Base-by-base conservation (phyloP, 2,329 filamentous ascomycete species). In the Dissoconium aciculare region DNA sequence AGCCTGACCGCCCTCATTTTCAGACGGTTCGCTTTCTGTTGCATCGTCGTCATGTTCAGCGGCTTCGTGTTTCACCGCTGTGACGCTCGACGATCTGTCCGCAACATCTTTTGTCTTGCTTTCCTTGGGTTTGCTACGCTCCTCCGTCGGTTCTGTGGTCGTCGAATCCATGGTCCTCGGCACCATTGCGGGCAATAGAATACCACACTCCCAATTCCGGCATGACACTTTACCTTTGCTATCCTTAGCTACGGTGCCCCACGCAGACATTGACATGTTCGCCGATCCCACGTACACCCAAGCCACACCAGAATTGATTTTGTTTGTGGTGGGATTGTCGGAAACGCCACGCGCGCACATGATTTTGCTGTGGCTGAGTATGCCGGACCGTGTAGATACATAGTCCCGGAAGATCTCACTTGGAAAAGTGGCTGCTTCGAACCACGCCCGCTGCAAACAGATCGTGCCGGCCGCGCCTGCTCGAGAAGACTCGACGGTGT, bases 141-240 rank as follows among this genome's bases (percentile, higher is more conserved):
- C n/a, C n/a, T n/a, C n/a, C n/a, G n/a, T n/a, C n/a, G n/a, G n/a
- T n/a, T n/a, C n/a, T n/a, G n/a, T n/a, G n/a, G n/a, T n/a, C n/a
- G n/a, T n/a, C n/a, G n/a, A n/a, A n/a, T n/a, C n/a, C n/a, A n/a
- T n/a, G n/a, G n/a, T n/a, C n/a, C n/a, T n/a, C n/a, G 9, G 36
- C 37, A 23, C 40, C 38, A 15, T 29, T 32, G 15, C 32, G 3
- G 38, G 37, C 25, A 40, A 17, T 8, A 95, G 45, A 1, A 98
- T 80, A 19, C 89, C 89, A 49, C 84, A 93, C 57, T 95, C 89
- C 85, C 87, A 95, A 53, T 95, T 98, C 32, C 80, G 74, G 54
- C 79, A 84, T 39, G 69, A 84, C 39, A 95, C 64, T 53, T 83
- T 92, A 23, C 37, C 44, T 2, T 71, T 77, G 42, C 67, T 72